Percentiles rank a stretch among this genome's conserved stretches.
phyloP scores from a whole-genome alignment of 2,329 filamentous ascomycete species.

The Exophiala mesophila region DNA sequence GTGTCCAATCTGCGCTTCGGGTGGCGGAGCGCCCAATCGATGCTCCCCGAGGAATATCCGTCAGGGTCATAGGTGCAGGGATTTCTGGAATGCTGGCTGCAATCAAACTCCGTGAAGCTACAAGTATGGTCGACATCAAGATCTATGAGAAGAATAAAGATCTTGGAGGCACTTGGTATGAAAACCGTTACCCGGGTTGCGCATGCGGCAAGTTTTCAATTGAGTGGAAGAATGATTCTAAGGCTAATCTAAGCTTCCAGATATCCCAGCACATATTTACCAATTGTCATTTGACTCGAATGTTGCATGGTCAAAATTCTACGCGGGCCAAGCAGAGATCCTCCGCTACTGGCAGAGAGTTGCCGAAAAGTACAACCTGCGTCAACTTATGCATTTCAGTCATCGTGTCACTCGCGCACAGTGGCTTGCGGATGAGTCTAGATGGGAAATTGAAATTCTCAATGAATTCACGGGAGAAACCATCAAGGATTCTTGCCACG shows the following conservation, averaged over 20 bases:
- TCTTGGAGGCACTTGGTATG: constrained; percentile 34
- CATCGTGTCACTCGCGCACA: constrained; percentile 48
- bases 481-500: constrained; percentile 17
- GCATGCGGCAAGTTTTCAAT: too few relatives aligned
- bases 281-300: constrained; percentile 41
- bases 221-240: too few relatives aligned
- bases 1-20: too few relatives aligned
- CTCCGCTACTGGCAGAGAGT: constrained; percentile 45
- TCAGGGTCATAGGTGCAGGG: background rate
- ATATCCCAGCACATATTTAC: constrained; percentile 44
- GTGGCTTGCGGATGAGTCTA: constrained; percentile 46
- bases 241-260: too few relatives aligned
- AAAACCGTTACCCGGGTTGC: constrained; percentile 37
- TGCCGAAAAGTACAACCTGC: constrained; percentile 39
- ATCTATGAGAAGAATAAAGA: too few relatives aligned
- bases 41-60: background rate
- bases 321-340: constrained; percentile 37
- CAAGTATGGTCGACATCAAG: too few relatives aligned
- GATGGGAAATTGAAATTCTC: constrained; percentile 27
- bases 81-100: background rate
- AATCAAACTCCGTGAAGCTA: too few relatives aligned
- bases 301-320: constrained; percentile 27
- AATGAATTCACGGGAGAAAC: constrained; percentile 10
- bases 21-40: background rate
- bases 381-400: constrained; percentile 52